These are phyloP conservation scores for Solanum pinnatisectum DNA, from an alignment of 257 asterid species.

Conservation along the genomic window DNA sequence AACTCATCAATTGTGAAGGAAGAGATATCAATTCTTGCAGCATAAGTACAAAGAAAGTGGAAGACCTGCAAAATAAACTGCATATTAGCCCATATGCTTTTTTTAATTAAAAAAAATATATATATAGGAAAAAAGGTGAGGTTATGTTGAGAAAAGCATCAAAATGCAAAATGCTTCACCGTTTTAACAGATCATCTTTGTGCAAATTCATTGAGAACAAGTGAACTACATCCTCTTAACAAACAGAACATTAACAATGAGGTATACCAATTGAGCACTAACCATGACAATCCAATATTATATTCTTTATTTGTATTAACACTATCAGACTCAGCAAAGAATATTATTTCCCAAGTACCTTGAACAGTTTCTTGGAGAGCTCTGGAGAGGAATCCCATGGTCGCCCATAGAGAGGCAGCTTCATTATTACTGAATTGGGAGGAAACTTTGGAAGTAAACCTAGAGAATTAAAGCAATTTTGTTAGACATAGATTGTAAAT, in stretches of 20 bases:
- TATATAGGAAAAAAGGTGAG: background rate
- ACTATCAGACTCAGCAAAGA: background rate
- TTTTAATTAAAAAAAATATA: background rate
- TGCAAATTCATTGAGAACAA: background rate
- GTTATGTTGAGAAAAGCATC: background rate
- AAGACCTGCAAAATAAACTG: constrained; percentile 45
- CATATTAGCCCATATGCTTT: background rate
- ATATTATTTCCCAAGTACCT: constrained; percentile 40
- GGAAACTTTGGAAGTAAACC: constrained; percentile 93
- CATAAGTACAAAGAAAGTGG: constrained; percentile 77
- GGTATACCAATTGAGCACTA: background rate
- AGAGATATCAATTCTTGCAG: constrained; percentile 35
- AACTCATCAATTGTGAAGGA: constrained; percentile 85
- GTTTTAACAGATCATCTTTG: background rate
- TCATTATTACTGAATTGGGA: constrained; percentile 76
- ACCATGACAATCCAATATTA: background rate
- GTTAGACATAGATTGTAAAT: background rate
- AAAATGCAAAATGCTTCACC: background rate
- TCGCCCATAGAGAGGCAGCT: constrained; percentile 53
- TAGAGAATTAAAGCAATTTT: constrained; percentile 13
- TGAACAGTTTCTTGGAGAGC: constrained; percentile 80
- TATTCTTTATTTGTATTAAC: background rate
- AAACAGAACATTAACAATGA: background rate
- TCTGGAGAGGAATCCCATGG: constrained; percentile 92
- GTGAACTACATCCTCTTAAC: background rate